These are phyloP conservation scores for Arctostaphylos glauca DNA, from an alignment of 148 eudicot species.

Conservation along the genomic window DNA sequence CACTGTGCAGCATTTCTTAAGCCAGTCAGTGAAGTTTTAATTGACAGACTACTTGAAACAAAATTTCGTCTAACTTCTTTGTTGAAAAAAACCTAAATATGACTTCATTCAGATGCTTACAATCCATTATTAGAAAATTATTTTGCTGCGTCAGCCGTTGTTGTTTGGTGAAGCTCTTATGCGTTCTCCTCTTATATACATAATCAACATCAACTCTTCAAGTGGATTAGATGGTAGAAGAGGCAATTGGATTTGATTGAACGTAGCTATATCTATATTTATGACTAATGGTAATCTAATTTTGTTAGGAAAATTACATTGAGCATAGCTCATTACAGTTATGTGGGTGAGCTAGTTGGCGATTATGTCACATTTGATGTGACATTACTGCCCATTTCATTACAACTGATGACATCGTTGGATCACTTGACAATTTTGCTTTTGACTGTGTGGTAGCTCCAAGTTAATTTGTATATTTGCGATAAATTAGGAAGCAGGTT, in stretches of 20 bases:
- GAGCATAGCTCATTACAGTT: neutral
- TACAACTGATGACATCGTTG: neutral
- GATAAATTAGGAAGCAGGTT: too few relatives aligned
- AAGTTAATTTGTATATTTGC: neutral
- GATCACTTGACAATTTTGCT: neutral
- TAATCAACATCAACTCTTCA: neutral
- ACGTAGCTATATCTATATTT: neutral
- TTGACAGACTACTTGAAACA: neutral
- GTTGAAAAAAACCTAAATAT: neutral
- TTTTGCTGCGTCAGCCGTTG: neutral
- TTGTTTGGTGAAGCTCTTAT: neutral
- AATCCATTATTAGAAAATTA: neutral
- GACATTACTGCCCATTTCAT: neutral
- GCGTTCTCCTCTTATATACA: neutral
- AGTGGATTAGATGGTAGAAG: conserved; percentile 11
- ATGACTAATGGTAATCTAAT: neutral
- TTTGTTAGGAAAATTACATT: neutral
- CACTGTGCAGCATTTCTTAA: neutral
- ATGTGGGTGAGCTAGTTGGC: neutral
- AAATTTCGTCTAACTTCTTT: neutral
- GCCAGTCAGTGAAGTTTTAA: neutral
- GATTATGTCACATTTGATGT: neutral
- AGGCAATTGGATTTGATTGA: neutral
- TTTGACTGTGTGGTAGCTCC: neutral
- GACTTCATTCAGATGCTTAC: neutral